phyloP scores from a whole-genome alignment of 2,329 filamentous ascomycete genomes.

The Fusarium tupiense region DNA sequence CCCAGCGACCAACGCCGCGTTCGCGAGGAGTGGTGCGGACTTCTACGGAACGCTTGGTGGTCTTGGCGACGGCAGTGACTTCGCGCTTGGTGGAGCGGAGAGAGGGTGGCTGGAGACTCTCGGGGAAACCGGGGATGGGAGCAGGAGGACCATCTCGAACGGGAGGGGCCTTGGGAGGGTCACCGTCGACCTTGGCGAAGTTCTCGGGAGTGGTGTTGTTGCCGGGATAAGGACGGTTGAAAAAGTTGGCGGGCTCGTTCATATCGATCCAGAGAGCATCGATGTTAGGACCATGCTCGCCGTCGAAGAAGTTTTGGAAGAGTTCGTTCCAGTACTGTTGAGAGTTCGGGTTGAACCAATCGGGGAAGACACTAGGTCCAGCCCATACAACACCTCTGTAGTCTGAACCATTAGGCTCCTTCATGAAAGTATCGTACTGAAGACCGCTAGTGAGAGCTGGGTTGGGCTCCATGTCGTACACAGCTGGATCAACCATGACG shows the following conservation, averaged over 20 bases:
- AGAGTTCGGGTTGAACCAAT: slow-evolving; percentile 76
- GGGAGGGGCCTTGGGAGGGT: slow-evolving; percentile 69
- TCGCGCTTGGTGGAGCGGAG: background rate
- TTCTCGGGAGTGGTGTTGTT: slow-evolving; percentile 50
- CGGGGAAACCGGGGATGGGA: slow-evolving; percentile 40
- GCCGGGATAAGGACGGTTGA: slow-evolving; percentile 44
- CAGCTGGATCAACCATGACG: slow-evolving; percentile 82
- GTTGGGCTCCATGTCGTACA: slow-evolving; percentile 59
- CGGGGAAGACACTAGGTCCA: slow-evolving; percentile 74
- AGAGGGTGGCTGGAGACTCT: slow-evolving; percentile 35
- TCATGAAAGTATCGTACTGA: slow-evolving; percentile 57
- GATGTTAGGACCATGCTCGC: slow-evolving; percentile 73
- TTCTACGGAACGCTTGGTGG: background rate
- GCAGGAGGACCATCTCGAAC: slow-evolving; percentile 57
- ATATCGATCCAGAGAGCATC: slow-evolving; percentile 82
- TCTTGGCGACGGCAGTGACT: background rate
- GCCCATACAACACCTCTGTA: slow-evolving; percentile 81
- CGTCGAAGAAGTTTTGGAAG: slow-evolving; percentile 71
- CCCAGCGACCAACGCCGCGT: slow-evolving; percentile 24
- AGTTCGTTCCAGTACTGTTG: slow-evolving; percentile 76
- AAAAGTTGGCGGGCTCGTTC: slow-evolving; percentile 56
- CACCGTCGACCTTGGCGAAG: slow-evolving; percentile 52
- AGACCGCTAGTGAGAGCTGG: slow-evolving; percentile 50
- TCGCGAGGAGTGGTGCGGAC: background rate
- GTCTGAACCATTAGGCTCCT: slow-evolving; percentile 61